Evolutionary conservation across 2,329 filamentous ascomycete genomes (phyloP).

Genomic region (Pseudocercospora musae): DNA sequence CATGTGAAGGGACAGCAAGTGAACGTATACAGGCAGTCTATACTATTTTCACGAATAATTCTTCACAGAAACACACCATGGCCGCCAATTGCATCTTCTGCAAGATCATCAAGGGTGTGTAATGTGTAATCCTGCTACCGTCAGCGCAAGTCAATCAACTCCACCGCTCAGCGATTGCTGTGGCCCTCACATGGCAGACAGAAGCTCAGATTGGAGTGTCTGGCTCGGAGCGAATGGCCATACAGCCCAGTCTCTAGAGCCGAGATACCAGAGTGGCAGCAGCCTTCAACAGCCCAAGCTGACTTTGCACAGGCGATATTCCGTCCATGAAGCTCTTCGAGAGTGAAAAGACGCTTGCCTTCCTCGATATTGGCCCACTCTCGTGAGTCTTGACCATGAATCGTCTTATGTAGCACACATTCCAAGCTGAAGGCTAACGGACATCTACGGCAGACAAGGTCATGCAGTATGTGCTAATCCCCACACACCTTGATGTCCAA

Average conservation of each 20-base stretch:
- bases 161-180: not conserved
- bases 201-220: not conserved
- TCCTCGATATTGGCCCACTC: slow-evolving; percentile 91
- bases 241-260: no score
- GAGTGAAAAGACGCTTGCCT: slow-evolving; percentile 87
- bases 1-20: slow-evolving; percentile 8
- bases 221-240: not conserved
- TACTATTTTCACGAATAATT: not conserved
- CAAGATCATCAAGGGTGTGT: slow-evolving; percentile 87
- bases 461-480: slow-evolving; percentile 66
- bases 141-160: not conserved
- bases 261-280: no score
- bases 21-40: not conserved
- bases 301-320: slow-evolving; percentile 69
- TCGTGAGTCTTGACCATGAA: slow-evolving; percentile 12
- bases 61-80: slow-evolving; percentile 15
- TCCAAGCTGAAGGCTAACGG: slow-evolving; percentile 3
- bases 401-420: not conserved
- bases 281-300: not conserved
- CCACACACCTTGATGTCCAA: slow-evolving; percentile 13
- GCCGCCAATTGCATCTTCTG: slow-evolving; percentile 84
- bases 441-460: slow-evolving; percentile 51
- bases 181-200: not conserved
- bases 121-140: no score
- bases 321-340: slow-evolving; percentile 96